phyloP scores from a whole-genome alignment of 139 green algal species.

The Spirogloea muscicola region DNA sequence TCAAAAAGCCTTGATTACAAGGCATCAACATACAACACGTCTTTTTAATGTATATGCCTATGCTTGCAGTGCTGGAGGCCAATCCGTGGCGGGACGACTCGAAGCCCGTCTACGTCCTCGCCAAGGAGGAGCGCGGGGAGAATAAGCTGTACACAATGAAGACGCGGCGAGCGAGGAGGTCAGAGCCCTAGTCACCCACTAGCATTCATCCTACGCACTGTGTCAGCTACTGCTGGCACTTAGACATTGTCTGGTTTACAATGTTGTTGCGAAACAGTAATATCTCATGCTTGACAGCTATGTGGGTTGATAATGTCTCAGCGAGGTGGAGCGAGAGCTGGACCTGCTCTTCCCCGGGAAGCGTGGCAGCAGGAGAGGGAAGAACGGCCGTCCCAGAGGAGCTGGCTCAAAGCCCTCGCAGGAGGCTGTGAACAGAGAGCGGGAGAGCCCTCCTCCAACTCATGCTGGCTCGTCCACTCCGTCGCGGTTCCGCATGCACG shows the following conservation, averaged over 20 bases:
- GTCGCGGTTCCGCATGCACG: constrained; percentile 31
- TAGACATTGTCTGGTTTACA: too few species aligned
- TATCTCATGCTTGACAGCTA: too few species aligned
- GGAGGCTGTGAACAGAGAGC: not conserved
- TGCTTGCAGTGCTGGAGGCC: constrained; percentile 39
- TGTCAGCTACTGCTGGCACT: too few species aligned
- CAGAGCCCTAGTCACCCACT: too few species aligned
- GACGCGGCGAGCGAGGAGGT: constrained; percentile 26
- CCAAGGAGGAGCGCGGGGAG: constrained; percentile 23
- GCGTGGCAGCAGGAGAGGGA: constrained; percentile 3
- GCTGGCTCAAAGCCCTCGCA: not conserved
- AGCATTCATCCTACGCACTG: too few species aligned
- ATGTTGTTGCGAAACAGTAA: too few species aligned
- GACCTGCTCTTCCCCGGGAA: constrained; percentile 18
- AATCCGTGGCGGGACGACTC: constrained; percentile 21
- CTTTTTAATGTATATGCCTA: too few species aligned
- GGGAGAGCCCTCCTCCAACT: too few species aligned
- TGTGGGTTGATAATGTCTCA: too few species aligned
- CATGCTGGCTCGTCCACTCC: not conserved
- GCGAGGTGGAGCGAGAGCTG: constrained; percentile 34
- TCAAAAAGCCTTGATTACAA: too few species aligned
- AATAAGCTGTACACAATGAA: constrained; percentile 31
- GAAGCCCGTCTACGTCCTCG: constrained; percentile 37
- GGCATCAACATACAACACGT: too few species aligned
- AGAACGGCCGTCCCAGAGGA: not conserved